Evolutionary conservation across 441 rosid genomes (phyloP).

Genomic region (Rhodomyrtus psidioides): DNA sequence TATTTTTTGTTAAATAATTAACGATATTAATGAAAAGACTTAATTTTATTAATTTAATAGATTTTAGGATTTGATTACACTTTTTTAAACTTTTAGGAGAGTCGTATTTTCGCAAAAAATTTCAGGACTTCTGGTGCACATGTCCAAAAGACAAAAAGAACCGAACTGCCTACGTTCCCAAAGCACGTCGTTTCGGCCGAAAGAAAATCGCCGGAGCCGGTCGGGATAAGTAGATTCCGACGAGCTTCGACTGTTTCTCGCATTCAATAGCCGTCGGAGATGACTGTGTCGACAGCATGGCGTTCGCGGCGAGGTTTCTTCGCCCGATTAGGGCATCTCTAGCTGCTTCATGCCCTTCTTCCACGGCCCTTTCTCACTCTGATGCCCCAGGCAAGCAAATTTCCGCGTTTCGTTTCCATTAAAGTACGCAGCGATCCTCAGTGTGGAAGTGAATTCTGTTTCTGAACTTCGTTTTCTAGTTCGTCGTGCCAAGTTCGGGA

Average conservation of each 20-base stretch:
- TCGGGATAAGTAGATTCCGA: not conserved
- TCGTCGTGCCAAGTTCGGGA: conserved; percentile 11
- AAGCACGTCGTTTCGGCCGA: not conserved
- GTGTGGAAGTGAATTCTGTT: not conserved
- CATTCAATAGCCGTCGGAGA: not conserved
- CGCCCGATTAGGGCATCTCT: conserved; percentile 16
- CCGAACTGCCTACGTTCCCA: not conserved
- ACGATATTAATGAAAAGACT: too few species aligned
- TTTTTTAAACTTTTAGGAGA: too few species aligned
- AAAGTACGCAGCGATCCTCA: not conserved
- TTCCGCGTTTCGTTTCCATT: not conserved
- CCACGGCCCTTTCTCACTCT: conserved; percentile 1
- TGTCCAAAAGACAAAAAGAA: not conserved
- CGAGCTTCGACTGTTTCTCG: not conserved
- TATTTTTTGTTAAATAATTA: too few species aligned
- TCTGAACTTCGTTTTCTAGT: not conserved
- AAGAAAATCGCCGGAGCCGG: not conserved
- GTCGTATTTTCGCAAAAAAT: too few species aligned
- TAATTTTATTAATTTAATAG: too few species aligned
- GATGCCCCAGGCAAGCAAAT: conserved; percentile 3
- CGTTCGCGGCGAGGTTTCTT: conserved; percentile 13
- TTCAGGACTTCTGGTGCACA: too few species aligned
- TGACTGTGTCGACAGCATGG: not conserved
- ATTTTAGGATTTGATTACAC: too few species aligned
- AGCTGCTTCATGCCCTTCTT: not conserved